phyloP scores from a whole-genome alignment of 257 asterid genomes.

The Gardenia jasminoides region DNA sequence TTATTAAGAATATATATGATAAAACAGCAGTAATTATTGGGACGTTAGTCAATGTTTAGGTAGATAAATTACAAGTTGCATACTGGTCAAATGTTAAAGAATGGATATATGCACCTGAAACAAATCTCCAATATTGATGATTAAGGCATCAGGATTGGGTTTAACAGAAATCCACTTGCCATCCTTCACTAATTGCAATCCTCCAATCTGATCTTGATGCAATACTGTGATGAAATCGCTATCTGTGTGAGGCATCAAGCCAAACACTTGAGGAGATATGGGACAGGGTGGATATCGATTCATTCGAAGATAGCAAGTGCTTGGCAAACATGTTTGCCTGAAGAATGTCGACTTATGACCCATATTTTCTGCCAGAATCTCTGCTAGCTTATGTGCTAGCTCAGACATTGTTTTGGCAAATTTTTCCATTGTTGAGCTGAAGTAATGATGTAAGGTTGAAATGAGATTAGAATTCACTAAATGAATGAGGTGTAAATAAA shows the following conservation, averaged over 20 bases:
- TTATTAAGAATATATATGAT: not conserved
- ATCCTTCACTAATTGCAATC: constrained; percentile 71
- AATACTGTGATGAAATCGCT: constrained; percentile 77
- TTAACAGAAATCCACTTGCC: constrained; percentile 78
- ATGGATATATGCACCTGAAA: too few relatives aligned
- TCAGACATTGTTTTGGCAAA: constrained; percentile 49
- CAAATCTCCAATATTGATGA: constrained; percentile 81
- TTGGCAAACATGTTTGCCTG: constrained; percentile 48
- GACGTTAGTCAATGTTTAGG: too few relatives aligned
- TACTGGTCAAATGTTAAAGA: too few relatives aligned
- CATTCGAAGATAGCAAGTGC: constrained; percentile 70
- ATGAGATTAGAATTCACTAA: not conserved
- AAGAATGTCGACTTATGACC: constrained; percentile 45
- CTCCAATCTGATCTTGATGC: constrained; percentile 82
- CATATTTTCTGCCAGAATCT: constrained; percentile 53
- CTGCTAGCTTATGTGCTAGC: constrained; percentile 54
- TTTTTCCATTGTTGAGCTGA: constrained; percentile 64
- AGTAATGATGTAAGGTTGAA: not conserved
- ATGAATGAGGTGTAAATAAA: too few relatives aligned
- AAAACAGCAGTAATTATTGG: too few relatives aligned
- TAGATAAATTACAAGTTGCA: too few relatives aligned
- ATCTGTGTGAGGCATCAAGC: constrained; percentile 82
- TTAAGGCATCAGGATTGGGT: constrained; percentile 67
- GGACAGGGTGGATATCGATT: constrained; percentile 80
- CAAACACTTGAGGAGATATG: constrained; percentile 43